These are phyloP conservation scores for Penicillium sp. DNA, from an alignment of 2,329 filamentous ascomycete species.

Conservation along the genomic window DNA sequence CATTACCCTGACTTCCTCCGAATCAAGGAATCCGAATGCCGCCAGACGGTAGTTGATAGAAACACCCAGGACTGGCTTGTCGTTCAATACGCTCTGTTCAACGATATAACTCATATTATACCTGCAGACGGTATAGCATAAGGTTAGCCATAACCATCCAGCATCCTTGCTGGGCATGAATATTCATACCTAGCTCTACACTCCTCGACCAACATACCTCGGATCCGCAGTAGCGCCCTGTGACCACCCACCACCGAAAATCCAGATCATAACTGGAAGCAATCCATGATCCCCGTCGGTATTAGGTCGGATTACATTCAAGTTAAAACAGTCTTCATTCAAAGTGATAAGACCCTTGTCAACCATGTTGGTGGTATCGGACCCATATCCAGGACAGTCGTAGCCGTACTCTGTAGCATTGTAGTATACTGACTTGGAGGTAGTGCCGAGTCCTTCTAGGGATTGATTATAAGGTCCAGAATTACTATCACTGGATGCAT, in stretches of 20 bases:
- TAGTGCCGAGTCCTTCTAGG: background rate
- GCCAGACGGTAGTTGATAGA: conserved; percentile 33
- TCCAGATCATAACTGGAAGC: conserved; percentile 33
- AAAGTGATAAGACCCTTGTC: conserved; percentile 18
- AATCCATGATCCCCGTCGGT: background rate
- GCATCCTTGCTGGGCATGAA: no score
- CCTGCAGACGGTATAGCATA: conserved; percentile 8
- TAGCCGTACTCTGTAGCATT: conserved; percentile 31
- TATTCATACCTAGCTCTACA: background rate
- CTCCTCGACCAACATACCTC: conserved; percentile 16
- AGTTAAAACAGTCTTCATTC: conserved; percentile 28
- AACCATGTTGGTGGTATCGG: conserved; percentile 25
- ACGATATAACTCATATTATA: conserved; percentile 36
- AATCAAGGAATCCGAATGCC: conserved; percentile 33
- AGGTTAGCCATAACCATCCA: background rate
- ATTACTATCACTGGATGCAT: conserved; percentile 23
- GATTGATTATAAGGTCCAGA: conserved; percentile 11
- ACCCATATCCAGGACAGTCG: conserved; percentile 33
- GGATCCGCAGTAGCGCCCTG: conserved; percentile 33
- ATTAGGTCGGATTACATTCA: conserved; percentile 26
- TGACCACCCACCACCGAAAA: conserved; percentile 32
- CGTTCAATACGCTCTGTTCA: conserved; percentile 26
- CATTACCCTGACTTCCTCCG: conserved; percentile 29
- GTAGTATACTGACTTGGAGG: conserved; percentile 15
- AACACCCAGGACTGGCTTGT: conserved; percentile 29